Percentiles rank a stretch among this genome's conserved stretches.
Conservation (phyloP, 495 filamentous ascomycete genomes). For the Friedmanniomyces simplex region DNA sequence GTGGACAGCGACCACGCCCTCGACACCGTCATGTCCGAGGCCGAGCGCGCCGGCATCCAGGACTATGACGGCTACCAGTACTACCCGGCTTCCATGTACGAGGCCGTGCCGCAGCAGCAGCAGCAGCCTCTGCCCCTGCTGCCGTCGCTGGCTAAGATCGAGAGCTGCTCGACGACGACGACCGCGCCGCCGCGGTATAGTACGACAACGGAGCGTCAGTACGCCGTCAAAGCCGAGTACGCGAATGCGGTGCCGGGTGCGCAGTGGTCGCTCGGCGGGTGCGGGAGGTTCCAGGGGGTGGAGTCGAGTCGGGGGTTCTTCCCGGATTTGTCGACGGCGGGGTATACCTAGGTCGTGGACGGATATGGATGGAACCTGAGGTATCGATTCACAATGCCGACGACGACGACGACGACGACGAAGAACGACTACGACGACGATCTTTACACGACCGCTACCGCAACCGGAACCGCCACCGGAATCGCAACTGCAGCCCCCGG, state of each 20-base stretch:
- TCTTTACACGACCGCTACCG: no score
- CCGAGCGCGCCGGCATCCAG: constrained; percentile 25
- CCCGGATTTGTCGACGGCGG: constrained; percentile 20
- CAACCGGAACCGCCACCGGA: no score
- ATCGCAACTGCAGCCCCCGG: no score
- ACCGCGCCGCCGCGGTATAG: no score
- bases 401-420: neutral
- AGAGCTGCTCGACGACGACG: no score
- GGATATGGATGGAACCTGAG: no score
- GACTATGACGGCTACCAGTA: constrained; percentile 27
- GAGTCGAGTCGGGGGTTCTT: constrained; percentile 25
- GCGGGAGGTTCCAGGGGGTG: constrained; percentile 28
- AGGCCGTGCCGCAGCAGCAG: constrained; percentile 9
- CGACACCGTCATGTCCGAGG: constrained; percentile 27
- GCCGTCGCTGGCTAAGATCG: constrained; percentile 13
- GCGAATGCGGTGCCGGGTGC: constrained; percentile 17
- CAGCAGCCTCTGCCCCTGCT: constrained; percentile 17
- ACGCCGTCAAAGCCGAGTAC: constrained; percentile 28
- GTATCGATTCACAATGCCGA: no score
- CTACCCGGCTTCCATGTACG: constrained; percentile 27
- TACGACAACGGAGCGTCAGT: no score
- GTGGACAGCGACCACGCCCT: constrained; percentile 11
- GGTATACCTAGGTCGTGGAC: neutral
- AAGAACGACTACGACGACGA: neutral
- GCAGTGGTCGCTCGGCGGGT: constrained; percentile 22